Base-by-base conservation (phyloP, 495 filamentous ascomycete genomes). In the Geopyxis carbonaria region DNA sequence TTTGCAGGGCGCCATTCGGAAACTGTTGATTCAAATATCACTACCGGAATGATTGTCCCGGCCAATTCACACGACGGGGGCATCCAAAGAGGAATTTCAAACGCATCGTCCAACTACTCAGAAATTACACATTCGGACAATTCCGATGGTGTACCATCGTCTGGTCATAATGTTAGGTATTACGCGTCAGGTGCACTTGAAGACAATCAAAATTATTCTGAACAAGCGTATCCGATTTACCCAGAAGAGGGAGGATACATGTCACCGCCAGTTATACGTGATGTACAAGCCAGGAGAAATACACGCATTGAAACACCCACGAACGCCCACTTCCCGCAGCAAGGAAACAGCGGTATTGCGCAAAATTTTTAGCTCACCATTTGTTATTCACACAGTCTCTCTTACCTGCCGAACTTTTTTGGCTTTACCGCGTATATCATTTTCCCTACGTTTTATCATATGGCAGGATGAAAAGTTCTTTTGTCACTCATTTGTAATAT, bases 331-430 rank as follows among this genome's bases (percentile, higher is more conserved):
- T 86, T 80, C 48, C 85, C 84, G 8, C 78, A 86, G 55, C 83
- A 89, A 64, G 78, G 73, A 20, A 92, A 80, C 50, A 81, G 84
- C 21, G 89, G 89, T 34, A 97, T 97, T 53, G 82, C 89, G n/a
- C 89, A 94, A 57, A 97, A 97, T 51, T 97, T 97, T 50, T 97
- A 39, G n/a, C n/a, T n/a, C n/a, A n/a, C n/a, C n/a, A n/a, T n/a
- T n/a, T n/a, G n/a, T n/a, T n/a, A n/a, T n/a, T n/a, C n/a, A n/a
- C n/a, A n/a, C n/a, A n/a, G n/a, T n/a, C n/a, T n/a, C n/a, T n/a
- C n/a, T n/a, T n/a, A n/a, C n/a, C n/a, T n/a, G n/a, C n/a, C n/a
- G n/a, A n/a, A n/a, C n/a, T n/a, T n/a, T n/a, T n/a, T n/a, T n/a
- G n/a, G n/a, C n/a, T n/a, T n/a, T n/a, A n/a, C n/a, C n/a, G n/a